Evolutionary conservation across 441 rosid genomes (phyloP), one percentile per base, ranked within the genome.

Genomic region (Rhodomyrtus psidioides): DNA sequence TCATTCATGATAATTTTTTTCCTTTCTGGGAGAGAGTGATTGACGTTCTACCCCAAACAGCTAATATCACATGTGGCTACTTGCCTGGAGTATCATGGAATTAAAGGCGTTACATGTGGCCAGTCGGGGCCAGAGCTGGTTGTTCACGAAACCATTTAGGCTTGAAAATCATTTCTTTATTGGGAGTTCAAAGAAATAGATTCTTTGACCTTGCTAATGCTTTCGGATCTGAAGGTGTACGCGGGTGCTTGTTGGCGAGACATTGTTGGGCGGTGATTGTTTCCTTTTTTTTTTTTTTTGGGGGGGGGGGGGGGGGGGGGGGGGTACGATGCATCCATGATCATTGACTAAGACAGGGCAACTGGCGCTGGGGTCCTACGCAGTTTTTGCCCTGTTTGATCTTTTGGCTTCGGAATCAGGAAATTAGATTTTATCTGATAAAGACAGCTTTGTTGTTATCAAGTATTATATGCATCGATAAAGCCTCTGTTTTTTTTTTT

Each of bases 21-120:
- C 17, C 34, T 53, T 6, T 70, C 49, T 39, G n/a, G 79, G 49
- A 70, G 79, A 70, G 26, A 9, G 79, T 39, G 79, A 70, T 39
- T 13, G 79, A 10, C 23, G 79, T 39, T 70, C 49, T 39, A n/a
- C 79, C 79, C 49, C 9, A 23, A 42, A 39, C 49, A 21, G 79
- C 88, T 87, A 86, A 82, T 88, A 85, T 86, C 92, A 85, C 95
- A 91, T 93, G 93, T 93, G 92, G 92, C 84, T 87, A 70, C 86
- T 83, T 87, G 86, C 83, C 83, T 55, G 44, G 62, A 51, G 84
- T 54, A 53, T 79, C 83, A 83, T 84, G 82, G 90, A 88, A 88
- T 89, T 86, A 87, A 59, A 87, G 76, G 49, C 12, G 23, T 21
- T 82, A 56, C 88, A 82, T 49, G 84, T 85, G 76, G 54, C 53